These are phyloP conservation scores for Ceraceosorus guamensis DNA, from an alignment of 1,284 basidiomycete species.

Conservation along the genomic window DNA sequence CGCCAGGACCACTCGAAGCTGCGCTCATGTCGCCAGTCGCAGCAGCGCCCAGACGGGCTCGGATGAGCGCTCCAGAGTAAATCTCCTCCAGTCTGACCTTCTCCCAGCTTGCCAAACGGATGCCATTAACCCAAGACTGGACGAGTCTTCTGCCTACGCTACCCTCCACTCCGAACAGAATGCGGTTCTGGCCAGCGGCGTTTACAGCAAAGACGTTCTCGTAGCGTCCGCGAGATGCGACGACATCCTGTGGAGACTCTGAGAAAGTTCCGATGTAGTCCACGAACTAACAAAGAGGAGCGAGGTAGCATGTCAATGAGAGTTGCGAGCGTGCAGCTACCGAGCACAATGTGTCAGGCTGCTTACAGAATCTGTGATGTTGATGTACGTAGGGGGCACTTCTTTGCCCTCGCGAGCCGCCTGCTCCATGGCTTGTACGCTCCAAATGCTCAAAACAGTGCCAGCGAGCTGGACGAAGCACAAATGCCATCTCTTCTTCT, in stretches of 20 bases:
- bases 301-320: constrained; percentile 50
- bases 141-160: constrained; percentile 38
- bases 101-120: constrained; percentile 89
- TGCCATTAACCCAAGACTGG: constrained; percentile 70
- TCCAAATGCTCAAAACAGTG: constrained; percentile 84
- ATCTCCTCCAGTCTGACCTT: constrained; percentile 92
- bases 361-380: constrained; percentile 65
- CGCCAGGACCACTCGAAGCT: constrained; percentile 12
- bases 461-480: constrained; percentile 76
- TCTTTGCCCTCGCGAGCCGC: constrained; percentile 70
- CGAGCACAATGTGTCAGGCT: background rate
- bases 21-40: constrained; percentile 7
- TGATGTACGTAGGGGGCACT: constrained; percentile 76
- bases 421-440: constrained; percentile 73
- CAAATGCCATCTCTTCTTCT: constrained; percentile 36
- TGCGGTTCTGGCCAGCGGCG: constrained; percentile 82
- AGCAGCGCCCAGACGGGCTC: constrained; percentile 53
- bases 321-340: background rate
- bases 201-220: constrained; percentile 75
- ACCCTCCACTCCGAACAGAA: constrained; percentile 60
- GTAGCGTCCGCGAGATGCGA: constrained; percentile 56
- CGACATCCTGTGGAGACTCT: constrained; percentile 52
- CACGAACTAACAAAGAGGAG: constrained; percentile 55
- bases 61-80: constrained; percentile 81
- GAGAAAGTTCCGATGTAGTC: constrained; percentile 55